phyloP scores from a whole-genome alignment of 192 early-diverging fungal genomes.

The Coemansia sp. region DNA sequence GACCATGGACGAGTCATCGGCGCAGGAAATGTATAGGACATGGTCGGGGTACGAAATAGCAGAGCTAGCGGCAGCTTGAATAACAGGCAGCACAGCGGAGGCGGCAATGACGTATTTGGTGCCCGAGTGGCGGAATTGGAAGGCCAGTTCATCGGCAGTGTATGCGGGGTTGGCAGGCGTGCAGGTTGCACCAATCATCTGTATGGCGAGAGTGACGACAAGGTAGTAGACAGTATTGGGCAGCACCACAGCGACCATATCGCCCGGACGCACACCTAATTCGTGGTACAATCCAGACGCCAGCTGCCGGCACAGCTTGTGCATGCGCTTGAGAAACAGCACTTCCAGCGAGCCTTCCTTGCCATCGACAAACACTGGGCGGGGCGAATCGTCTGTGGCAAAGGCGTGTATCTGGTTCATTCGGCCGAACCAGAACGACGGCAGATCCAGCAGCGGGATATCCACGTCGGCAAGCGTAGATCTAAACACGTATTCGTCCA shows the following conservation, averaged over 20 bases:
- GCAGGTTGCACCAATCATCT: slow-evolving; percentile 62
- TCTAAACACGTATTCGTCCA: slow-evolving; percentile 14
- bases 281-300: slow-evolving; percentile 25
- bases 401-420: slow-evolving; percentile 16
- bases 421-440: slow-evolving; percentile 36
- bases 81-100: background rate
- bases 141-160: slow-evolving; percentile 67
- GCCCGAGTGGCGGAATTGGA: slow-evolving; percentile 70
- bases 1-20: background rate
- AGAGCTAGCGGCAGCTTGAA: background rate
- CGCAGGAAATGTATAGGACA: background rate
- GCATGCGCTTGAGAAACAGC: slow-evolving; percentile 3
- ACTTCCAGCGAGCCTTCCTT: background rate
- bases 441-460: slow-evolving; percentile 39
- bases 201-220: slow-evolving; percentile 56
- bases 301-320: slow-evolving; percentile 6
- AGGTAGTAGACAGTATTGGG: slow-evolving; percentile 71
- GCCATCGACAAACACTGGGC: slow-evolving; percentile 19
- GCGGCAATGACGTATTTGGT: slow-evolving; percentile 64
- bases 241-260: slow-evolving; percentile 67
- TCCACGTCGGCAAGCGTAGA: slow-evolving; percentile 27
- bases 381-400: slow-evolving; percentile 21
- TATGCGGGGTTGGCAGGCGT: slow-evolving; percentile 78
- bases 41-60: background rate
- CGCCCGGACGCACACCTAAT: slow-evolving; percentile 62